Percentiles rank a stretch among this genome's conserved stretches.
These are phyloP conservation scores for Pyronema domesticum DNA, from an alignment of 495 filamentous ascomycete genomes.

Conservation along the genomic window DNA sequence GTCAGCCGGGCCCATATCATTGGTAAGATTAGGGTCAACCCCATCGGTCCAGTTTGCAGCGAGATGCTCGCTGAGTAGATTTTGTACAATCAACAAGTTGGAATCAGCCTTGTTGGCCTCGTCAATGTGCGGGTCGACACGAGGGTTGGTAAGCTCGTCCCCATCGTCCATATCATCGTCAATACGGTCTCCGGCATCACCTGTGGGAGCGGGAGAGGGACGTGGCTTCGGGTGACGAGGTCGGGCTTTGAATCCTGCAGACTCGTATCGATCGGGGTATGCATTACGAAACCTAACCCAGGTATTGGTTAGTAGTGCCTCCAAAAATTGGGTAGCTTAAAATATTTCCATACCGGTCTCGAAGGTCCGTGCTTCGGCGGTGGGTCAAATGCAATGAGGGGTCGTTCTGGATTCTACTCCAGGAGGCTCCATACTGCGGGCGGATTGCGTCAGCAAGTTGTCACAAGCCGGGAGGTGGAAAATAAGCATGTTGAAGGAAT, in stretches of 20 bases:
- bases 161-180: conserved; percentile 11
- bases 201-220: conserved; percentile 16
- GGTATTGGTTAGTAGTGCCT: conserved; percentile 4
- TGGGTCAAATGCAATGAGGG: conserved; percentile 16
- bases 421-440: conserved; percentile 20
- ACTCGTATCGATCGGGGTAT: conserved; percentile 22
- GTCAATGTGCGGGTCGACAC: conserved; percentile 13
- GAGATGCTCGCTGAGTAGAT: conserved; percentile 10
- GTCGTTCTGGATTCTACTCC: conserved; percentile 24
- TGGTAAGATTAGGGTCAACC: neutral
- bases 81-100: conserved; percentile 16
- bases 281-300: conserved; percentile 22
- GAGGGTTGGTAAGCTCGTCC: neutral
- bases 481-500: neutral
- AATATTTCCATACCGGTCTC: conserved; percentile 18
- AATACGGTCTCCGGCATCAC: conserved; percentile 2
- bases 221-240: conserved; percentile 20
- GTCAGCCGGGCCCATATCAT: conserved; percentile 7
- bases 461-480: neutral
- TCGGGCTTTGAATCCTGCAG: conserved; percentile 23
- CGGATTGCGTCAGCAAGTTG: neutral
- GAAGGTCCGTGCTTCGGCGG: conserved; percentile 24
- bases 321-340: conserved; percentile 1
- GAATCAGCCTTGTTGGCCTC: conserved; percentile 15
- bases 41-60: conserved; percentile 1